These are phyloP conservation scores for Aureobasidium musti DNA, from an alignment of 2,329 filamentous ascomycete species.

Conservation along the genomic window DNA sequence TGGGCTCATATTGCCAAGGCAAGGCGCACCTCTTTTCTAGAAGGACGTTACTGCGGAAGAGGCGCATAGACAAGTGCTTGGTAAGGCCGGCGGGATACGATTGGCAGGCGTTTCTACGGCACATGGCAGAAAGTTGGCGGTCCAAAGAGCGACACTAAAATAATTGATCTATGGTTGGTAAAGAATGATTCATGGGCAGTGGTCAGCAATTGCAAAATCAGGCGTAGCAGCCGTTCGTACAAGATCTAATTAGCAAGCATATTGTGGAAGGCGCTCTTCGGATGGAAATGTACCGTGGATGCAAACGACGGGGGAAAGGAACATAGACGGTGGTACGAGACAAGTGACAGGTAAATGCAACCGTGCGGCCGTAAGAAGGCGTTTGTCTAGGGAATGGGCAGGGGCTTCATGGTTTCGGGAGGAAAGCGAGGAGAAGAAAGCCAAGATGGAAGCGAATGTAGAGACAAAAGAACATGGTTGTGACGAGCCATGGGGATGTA, in stretches of 20 bases:
- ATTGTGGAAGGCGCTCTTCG: background rate
- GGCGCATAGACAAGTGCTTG: conserved; percentile 17
- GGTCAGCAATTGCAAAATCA: conserved; percentile 14
- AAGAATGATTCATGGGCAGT: background rate
- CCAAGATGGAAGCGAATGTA: background rate
- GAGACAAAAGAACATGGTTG: background rate
- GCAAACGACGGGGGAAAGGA: conserved; percentile 27
- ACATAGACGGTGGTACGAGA: conserved; percentile 16
- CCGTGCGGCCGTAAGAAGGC: conserved; percentile 22
- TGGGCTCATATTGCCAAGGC: background rate
- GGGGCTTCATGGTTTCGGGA: conserved; percentile 18
- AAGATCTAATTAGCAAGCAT: conserved; percentile 5
- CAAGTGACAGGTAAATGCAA: conserved; percentile 20
- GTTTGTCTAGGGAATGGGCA: conserved; percentile 8
- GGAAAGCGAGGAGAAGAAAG: background rate
- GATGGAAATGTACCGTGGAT: background rate
- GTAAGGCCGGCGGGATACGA: conserved; percentile 3
- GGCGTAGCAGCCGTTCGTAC: conserved; percentile 24
- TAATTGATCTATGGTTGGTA: background rate
- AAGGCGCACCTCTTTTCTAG: conserved; percentile 20
- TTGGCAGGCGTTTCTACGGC: conserved; percentile 26
- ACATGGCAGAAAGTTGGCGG: background rate
- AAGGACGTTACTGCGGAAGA: conserved; percentile 19
- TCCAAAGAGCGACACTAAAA: conserved; percentile 6
- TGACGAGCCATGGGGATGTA: background rate